These are phyloP conservation scores for Neocucurbitaria cava DNA, from an alignment of 2,329 filamentous ascomycete species.

Conservation along the genomic window DNA sequence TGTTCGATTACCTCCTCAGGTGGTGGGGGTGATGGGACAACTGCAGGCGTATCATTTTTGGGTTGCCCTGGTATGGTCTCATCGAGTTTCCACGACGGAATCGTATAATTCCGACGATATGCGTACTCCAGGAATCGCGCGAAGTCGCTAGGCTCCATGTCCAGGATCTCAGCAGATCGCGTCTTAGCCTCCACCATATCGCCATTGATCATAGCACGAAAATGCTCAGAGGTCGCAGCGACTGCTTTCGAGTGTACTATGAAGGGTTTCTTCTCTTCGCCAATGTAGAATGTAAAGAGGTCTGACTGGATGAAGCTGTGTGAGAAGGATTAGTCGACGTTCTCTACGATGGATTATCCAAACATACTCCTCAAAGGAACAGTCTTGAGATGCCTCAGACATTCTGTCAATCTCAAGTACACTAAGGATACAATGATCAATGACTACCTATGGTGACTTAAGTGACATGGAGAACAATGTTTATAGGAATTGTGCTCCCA, in stretches of 20 bases:
- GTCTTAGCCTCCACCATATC: conserved; percentile 26
- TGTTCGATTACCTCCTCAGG: not conserved
- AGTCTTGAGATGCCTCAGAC: not conserved
- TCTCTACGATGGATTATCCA: accelerated
- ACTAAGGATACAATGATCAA: not conserved
- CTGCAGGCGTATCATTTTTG: not conserved
- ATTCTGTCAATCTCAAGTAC: not conserved
- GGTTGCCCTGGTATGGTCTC: not conserved
- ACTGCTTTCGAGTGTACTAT: conserved; percentile 29
- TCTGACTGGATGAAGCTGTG: conserved; percentile 26
- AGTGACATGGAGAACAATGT: no score
- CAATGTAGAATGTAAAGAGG: conserved; percentile 34
- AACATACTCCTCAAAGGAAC: conserved; percentile 19
- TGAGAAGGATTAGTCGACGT: not conserved
- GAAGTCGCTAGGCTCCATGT: conserved; percentile 33
- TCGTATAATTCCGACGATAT: conserved; percentile 31
- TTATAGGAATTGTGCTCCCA: not conserved
- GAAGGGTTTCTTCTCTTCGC: conserved; percentile 21
- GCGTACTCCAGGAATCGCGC: conserved; percentile 36
- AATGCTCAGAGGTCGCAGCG: conserved; percentile 21
- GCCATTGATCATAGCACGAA: conserved; percentile 29
- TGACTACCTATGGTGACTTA: no score
- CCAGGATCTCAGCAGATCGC: conserved; percentile 15
- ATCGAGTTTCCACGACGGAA: conserved; percentile 11
- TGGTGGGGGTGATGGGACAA: not conserved